Evolutionary conservation across 768 basidiomycete genomes (phyloP).

Genomic region (Cyclocybe cylindracea): DNA sequence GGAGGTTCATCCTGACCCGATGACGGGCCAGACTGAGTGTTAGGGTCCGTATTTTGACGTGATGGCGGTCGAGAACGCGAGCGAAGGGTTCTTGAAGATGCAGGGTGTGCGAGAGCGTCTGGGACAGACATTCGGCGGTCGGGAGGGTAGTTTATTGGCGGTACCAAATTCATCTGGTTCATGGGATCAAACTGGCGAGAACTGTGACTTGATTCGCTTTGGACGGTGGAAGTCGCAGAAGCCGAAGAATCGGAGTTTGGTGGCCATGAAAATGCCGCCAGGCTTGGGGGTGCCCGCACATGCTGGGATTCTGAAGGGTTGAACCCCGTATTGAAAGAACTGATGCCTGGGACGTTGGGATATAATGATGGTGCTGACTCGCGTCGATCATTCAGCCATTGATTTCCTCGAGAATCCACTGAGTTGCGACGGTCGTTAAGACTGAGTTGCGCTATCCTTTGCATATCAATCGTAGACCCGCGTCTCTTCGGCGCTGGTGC

Average conservation of each 20-base stretch:
- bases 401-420: conserved; percentile 60
- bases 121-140: conserved; percentile 83
- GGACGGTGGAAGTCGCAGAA: conserved; percentile 37
- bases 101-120: conserved; percentile 48
- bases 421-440: conserved; percentile 80
- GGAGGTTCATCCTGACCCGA: conserved; percentile 8
- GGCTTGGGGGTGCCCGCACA: conserved; percentile 59
- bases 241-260: conserved; percentile 39
- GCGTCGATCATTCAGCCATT: conserved; percentile 67
- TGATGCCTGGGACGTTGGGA: conserved; percentile 56
- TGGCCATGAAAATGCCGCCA: conserved; percentile 77
- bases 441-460: conserved; percentile 72
- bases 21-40: conserved; percentile 35
- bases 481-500: conserved; percentile 80
- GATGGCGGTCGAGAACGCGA: conserved; percentile 75
- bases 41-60: conserved; percentile 48
- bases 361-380: conserved; percentile 75
- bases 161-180: conserved; percentile 50
- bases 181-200: conserved; percentile 52
- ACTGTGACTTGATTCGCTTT: conserved; percentile 47
- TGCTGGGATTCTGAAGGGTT: conserved; percentile 59
- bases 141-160: conserved; percentile 55
- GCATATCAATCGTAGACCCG: conserved; percentile 80
- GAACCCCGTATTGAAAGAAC: conserved; percentile 56
- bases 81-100: conserved; percentile 53